A percentile compares a stretch with the other conserved stretches of the same genome.
These are phyloP conservation scores for Alternaria conjuncta DNA, from an alignment of 2,329 filamentous ascomycete species.

Conservation along the genomic window DNA sequence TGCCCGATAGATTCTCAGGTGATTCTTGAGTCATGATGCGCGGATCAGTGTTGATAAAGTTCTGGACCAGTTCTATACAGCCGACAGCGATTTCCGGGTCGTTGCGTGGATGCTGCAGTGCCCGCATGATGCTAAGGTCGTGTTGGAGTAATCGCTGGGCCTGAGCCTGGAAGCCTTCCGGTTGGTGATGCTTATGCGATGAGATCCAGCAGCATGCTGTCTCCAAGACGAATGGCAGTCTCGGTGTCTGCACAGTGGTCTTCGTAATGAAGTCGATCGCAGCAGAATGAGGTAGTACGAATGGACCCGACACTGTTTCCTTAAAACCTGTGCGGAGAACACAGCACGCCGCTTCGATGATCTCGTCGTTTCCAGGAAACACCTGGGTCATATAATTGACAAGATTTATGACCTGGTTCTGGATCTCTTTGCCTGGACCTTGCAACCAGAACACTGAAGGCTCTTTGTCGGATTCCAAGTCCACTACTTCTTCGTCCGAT, in stretches of 20 bases:
- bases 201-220: slow-evolving; percentile 71
- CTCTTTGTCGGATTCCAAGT: slow-evolving; percentile 63
- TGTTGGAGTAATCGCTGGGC: slow-evolving; percentile 59
- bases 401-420: slow-evolving; percentile 59
- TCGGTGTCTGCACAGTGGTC: slow-evolving; percentile 65
- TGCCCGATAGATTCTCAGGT: slow-evolving; percentile 64
- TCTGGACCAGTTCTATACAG: slow-evolving; percentile 73
- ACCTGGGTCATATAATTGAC: slow-evolving; percentile 58
- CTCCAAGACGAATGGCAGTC: slow-evolving; percentile 72
- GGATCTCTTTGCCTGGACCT: slow-evolving; percentile 57
- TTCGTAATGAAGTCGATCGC: slow-evolving; percentile 71
- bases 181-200: slow-evolving; percentile 56
- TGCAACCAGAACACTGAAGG: slow-evolving; percentile 57
- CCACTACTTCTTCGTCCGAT: slow-evolving; percentile 69
- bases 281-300: slow-evolving; percentile 72
- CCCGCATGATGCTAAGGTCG: slow-evolving; percentile 67
- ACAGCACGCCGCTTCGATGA: slow-evolving; percentile 73
- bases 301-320: slow-evolving; percentile 75
- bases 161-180: slow-evolving; percentile 33
- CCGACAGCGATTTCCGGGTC: slow-evolving; percentile 77
- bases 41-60: slow-evolving; percentile 67
- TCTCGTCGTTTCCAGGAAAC: slow-evolving; percentile 68
- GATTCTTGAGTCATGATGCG: slow-evolving; percentile 68
- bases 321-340: slow-evolving; percentile 77
- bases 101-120: slow-evolving; percentile 66